Base-by-base conservation (phyloP, 805 yeast genomes). In the Saccharomycopsis synnaedendra region DNA sequence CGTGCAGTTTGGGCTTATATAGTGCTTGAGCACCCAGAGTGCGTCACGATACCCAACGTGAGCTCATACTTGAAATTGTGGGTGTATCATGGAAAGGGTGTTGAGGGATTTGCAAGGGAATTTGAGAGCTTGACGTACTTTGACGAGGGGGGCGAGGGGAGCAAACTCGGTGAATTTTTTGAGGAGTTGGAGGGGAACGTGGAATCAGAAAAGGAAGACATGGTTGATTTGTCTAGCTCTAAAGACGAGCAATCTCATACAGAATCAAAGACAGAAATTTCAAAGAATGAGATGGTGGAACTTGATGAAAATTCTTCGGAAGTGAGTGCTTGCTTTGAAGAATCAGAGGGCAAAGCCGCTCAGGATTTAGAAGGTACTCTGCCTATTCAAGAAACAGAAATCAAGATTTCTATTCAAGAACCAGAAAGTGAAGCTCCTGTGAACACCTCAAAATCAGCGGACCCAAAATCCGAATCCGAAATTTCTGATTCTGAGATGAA, bases 1-100 rank as follows among this genome's bases (percentile, higher is more conserved):
- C 71, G 77, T 50, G 97, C 97, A 0, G 49, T 90, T 4, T 76
- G 94, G 80, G 71, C 73, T 1, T 78, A 71, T 56, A 64, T 76
- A 9, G 50, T 76, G 29, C 60, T 72, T 27, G 58, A 61, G 34
- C 61, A 65, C 41, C 80, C 81, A 0, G 56, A 62, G 0, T 62
- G 66, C 31, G 62, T 83, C 7, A 69, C 65, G 32, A 56, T 56
- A 1, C 66, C 69, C 29, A 59, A 69, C 5, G 65, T 80, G 10
- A 72, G 76, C 35, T 65, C 79, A 4, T 81, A 69, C 55, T 60
- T 85, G 54, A 70, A 70, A 47, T 70, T 80, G 32, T 62, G 71
- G 3, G 58, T 71, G 5, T 57, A 62, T 39, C 64, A 65, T 46
- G 63, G 65, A 3, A 56, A 58, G 19, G 49, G 43, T 11, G 55